These are phyloP conservation scores for Flueggea neowawraea DNA, from an alignment of 441 rosid species.

Conservation along the genomic window DNA sequence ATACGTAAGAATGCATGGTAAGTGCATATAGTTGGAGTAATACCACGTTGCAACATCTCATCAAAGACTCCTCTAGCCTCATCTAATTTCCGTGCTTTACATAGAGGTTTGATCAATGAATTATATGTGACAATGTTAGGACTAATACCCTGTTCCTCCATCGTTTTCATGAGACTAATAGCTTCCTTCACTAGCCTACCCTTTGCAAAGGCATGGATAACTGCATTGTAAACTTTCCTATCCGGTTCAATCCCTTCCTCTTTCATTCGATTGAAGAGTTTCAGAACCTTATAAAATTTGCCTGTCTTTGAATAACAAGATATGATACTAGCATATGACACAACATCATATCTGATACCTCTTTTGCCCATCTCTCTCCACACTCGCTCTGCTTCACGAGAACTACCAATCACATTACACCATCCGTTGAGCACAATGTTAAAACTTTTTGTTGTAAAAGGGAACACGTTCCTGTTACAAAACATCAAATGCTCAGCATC, in stretches of 20 bases:
- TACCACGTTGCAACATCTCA: conserved; percentile 61
- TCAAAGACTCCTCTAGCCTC: conserved; percentile 60
- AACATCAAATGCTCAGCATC: conserved; percentile 93
- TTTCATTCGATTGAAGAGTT: conserved; percentile 66
- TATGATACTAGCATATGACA: conserved; percentile 68
- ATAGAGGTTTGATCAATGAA: conserved; percentile 80
- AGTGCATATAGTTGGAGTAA: conserved; percentile 59
- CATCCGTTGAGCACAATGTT: conserved; percentile 89
- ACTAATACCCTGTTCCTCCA: conserved; percentile 70
- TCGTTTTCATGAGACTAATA: conserved; percentile 47
- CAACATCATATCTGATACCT: conserved; percentile 54
- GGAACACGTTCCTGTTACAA: conserved; percentile 64
- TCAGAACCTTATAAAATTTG: conserved; percentile 65
- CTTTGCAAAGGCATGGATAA: conserved; percentile 81
- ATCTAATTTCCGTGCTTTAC: conserved; percentile 52
- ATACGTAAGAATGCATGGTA: conserved; percentile 78
- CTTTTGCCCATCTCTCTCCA: conserved; percentile 84
- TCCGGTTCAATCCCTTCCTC: conserved; percentile 57
- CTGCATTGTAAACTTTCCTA: conserved; percentile 83
- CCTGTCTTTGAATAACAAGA: conserved; percentile 82
- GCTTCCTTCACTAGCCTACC: conserved; percentile 68
- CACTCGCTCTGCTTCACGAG: conserved; percentile 68
- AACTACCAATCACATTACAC: conserved; percentile 81
- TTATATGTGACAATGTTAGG: conserved; percentile 78
- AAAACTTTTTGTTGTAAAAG: conserved; percentile 73